phyloP scores from a whole-genome alignment of 371 early-diverging fungal genomes.

The Apophysomyces elegans region DNA sequence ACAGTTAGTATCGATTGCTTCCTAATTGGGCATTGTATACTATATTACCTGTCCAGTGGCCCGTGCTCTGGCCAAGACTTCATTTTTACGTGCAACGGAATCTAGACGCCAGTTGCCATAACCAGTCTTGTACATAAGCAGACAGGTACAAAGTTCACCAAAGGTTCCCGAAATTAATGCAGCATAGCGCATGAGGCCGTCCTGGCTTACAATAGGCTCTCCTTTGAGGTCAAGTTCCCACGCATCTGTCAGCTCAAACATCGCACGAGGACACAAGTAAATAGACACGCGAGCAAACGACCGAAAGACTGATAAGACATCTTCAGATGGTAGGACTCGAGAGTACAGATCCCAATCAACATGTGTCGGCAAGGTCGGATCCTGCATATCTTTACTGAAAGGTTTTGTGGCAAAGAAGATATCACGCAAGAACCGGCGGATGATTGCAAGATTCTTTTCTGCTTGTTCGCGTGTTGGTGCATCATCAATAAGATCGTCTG shows the following conservation, averaged over 20 bases:
- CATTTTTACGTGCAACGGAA: conserved; percentile 26
- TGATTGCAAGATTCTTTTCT: conserved; percentile 30
- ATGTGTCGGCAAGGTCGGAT: conserved; percentile 26
- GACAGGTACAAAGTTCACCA: conserved; percentile 53
- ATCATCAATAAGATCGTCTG: conserved; percentile 63
- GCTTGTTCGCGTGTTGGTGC: conserved; percentile 28
- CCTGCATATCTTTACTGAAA: conserved; percentile 1
- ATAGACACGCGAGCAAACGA: conserved; percentile 42
- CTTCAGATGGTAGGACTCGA: conserved; percentile 23
- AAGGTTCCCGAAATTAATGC: conserved; percentile 56
- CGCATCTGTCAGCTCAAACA: conserved; percentile 52
- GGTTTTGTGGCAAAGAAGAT: conserved; percentile 10
- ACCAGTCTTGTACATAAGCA: conserved; percentile 48
- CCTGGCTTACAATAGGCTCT: conserved; percentile 37
- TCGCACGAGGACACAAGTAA: conserved; percentile 46
- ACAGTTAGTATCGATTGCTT: conserved; percentile 13
- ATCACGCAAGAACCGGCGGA: conserved; percentile 29
- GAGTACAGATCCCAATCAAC: conserved; percentile 31
- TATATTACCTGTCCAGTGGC: conserved; percentile 54
- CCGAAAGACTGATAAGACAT: conserved; percentile 33
- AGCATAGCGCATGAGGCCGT: conserved; percentile 50
- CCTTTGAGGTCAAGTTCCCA: conserved; percentile 52
- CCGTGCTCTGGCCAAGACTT: conserved; percentile 43
- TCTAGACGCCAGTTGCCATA: conserved; percentile 40
- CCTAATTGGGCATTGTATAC: not conserved